Evolutionary conservation across 345 rosid species (phyloP).

Genomic region (Eutrema japonicum): DNA sequence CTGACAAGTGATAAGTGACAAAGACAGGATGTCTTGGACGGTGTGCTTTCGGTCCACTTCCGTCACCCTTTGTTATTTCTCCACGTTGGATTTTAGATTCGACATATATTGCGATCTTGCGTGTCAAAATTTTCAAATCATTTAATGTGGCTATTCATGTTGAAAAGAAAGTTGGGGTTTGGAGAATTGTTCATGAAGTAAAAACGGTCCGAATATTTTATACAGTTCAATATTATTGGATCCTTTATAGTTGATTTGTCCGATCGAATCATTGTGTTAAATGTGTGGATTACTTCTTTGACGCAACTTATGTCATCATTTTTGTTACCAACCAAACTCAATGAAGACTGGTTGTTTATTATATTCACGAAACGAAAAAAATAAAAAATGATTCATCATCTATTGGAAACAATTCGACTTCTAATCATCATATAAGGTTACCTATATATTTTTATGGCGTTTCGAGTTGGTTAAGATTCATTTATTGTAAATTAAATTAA

Average conservation of each 20-base stretch:
- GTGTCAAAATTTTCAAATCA: conserved; percentile 5
- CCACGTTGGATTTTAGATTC: conserved; percentile 37
- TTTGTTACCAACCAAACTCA: conserved; percentile 21
- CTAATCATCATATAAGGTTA: conserved; percentile 30
- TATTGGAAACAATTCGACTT: conserved; percentile 17
- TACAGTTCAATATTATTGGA: no score
- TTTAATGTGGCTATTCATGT: not conserved
- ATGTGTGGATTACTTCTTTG: not conserved
- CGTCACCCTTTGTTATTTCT: conserved; percentile 37
- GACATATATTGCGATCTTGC: conserved; percentile 8
- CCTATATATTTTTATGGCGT: conserved; percentile 16
- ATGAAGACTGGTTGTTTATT: not conserved
- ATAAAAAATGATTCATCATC: not conserved
- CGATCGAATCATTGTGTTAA: not conserved
- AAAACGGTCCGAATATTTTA: not conserved
- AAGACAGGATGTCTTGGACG: conserved; percentile 40
- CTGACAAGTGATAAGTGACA: conserved; percentile 36
- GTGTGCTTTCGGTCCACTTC: conserved; percentile 44
- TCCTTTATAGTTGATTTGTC: not conserved
- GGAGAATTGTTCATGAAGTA: not conserved
- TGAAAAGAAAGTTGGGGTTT: not conserved
- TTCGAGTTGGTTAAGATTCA: conserved; percentile 4
- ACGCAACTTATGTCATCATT: not conserved
- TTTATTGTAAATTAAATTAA: not conserved
- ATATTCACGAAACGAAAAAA: not conserved